phyloP scores from a whole-genome alignment of 495 filamentous ascomycete species.

The Aspergillus nanangensis region DNA sequence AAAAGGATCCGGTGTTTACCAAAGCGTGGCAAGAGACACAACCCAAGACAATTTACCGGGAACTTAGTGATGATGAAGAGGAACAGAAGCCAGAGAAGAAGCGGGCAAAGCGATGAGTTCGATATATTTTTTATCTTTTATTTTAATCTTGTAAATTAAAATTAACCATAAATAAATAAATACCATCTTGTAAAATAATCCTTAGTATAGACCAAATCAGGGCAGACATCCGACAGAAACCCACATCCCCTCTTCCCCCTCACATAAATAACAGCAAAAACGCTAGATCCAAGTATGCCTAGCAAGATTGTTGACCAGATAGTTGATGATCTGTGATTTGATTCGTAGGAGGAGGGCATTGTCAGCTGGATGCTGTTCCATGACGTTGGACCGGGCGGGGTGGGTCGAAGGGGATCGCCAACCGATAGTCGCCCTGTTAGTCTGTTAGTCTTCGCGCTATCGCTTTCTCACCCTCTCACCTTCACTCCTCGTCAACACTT shows the following conservation, averaged over 20 bases:
- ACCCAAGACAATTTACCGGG: conserved; percentile 86
- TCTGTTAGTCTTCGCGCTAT: not conserved
- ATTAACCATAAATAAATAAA: too few relatives aligned
- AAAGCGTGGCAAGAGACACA: conserved; percentile 90
- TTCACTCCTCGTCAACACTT: not conserved
- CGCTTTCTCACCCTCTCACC: not conserved
- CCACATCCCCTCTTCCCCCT: too few relatives aligned
- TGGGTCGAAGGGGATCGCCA: not conserved
- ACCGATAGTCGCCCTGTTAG: not conserved
- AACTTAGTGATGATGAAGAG: conserved; percentile 88
- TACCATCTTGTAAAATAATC: too few relatives aligned
- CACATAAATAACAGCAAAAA: not conserved
- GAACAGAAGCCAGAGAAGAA: conserved; percentile 68
- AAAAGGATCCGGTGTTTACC: conserved; percentile 92
- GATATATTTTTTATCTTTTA: not conserved
- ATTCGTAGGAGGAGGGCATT: too few relatives aligned
- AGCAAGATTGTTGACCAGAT: too few relatives aligned
- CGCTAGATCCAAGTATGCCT: not conserved
- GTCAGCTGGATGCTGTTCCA: conserved; percentile 1
- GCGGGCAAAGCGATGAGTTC: conserved; percentile 43
- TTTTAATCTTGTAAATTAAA: not conserved
- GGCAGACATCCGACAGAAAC: too few relatives aligned
- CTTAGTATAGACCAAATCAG: too few relatives aligned
- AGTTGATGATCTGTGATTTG: too few relatives aligned
- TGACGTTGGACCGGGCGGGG: conserved; percentile 9